Base-by-base conservation (phyloP, 805 yeast species). In the Saccharomycopsis javanensis region DNA sequence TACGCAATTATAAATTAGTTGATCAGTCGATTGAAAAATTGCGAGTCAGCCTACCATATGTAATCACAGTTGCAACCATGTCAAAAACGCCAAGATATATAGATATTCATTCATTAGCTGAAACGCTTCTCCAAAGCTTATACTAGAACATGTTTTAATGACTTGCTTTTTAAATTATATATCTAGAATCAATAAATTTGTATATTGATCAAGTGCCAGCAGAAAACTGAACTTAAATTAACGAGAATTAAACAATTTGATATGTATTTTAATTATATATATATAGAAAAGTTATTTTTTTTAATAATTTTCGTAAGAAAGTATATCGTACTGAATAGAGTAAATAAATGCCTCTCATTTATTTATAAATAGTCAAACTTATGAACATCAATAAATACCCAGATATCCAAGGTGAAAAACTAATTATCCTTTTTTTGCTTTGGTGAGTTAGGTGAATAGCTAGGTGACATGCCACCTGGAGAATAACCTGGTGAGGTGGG, bases 371-470 rank as follows among this genome's bases (percentile, higher is more conserved):
- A 42, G 23, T 23, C 48, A 42, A 42, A 42, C 18, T 16, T 10
- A 10, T 5, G 11, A 37, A 37, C 20, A 35, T 20, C 42, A 37
- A 16, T 6, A 16, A 20, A 4, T 42, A 15, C 25, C 23, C 25
- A 5, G 10, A 7, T 2, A 10, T 42, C 25, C 13, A 7, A 11
- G 11, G n/a, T 10, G 15, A 11, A 23, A 35, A 42, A 8, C 25
- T 25, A 42, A 11, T 20, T 31, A 31, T 51, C 53, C 34, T 51
- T 34, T 23, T 51, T 51, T 15, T 20, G 30, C 53, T 51, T 51
- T 51, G 81, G 91, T 1, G 85, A 79, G 2, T 86, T 81, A 54
- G 88, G 89, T 0, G 80, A 73, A 70, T 85, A 86, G n/a, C 75
- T 65, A 63, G 95, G 94, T 0, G 89, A 81, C 18, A 38, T n/a